phyloP scores from a whole-genome alignment of 495 filamentous ascomycete species.

The Parathielavia appendiculata region DNA sequence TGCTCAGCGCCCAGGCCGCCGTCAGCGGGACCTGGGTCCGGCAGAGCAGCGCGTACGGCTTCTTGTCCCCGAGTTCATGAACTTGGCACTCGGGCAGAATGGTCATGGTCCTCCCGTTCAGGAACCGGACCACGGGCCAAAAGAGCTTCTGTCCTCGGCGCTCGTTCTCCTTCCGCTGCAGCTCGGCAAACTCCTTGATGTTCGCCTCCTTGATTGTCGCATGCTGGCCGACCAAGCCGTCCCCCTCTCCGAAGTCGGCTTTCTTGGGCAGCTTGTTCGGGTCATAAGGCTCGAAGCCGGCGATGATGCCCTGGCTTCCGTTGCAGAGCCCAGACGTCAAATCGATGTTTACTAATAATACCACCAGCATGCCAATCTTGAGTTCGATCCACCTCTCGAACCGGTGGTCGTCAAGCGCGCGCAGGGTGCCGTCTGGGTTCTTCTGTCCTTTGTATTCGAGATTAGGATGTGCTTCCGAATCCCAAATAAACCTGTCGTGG shows the following conservation, averaged over 20 bases:
- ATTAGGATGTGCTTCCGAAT: constrained; percentile 52
- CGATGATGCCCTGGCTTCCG: constrained; percentile 78
- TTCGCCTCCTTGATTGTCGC: constrained; percentile 40
- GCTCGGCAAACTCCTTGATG: constrained; percentile 30
- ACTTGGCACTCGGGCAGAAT: constrained; percentile 48
- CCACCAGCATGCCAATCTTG: constrained; percentile 85
- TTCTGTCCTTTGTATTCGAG: constrained; percentile 56
- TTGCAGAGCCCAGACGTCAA: constrained; percentile 68
- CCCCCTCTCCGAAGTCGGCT: constrained; percentile 14
- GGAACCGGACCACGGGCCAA: constrained; percentile 78
- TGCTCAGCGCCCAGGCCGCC: constrained; percentile 87
- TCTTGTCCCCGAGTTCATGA: constrained; percentile 41
- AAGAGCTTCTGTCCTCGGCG: constrained; percentile 22
- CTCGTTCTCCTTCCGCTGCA: constrained; percentile 1
- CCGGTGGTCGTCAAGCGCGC: constrained; percentile 53
- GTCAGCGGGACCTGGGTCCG: constrained; percentile 80
- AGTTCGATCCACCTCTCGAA: constrained; percentile 52
- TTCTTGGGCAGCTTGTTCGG: constrained; percentile 45
- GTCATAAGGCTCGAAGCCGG: constrained; percentile 65
- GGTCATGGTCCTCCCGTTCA: constrained; percentile 31
- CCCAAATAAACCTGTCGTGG: constrained; percentile 57
- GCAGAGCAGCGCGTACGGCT: constrained; percentile 58
- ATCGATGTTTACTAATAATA: constrained; percentile 92
- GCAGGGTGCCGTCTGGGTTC: constrained; percentile 64
- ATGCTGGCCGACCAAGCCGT: constrained; percentile 29